Conservation (phyloP, 306 rosid genomes). For the Mimosa pudica region DNA sequence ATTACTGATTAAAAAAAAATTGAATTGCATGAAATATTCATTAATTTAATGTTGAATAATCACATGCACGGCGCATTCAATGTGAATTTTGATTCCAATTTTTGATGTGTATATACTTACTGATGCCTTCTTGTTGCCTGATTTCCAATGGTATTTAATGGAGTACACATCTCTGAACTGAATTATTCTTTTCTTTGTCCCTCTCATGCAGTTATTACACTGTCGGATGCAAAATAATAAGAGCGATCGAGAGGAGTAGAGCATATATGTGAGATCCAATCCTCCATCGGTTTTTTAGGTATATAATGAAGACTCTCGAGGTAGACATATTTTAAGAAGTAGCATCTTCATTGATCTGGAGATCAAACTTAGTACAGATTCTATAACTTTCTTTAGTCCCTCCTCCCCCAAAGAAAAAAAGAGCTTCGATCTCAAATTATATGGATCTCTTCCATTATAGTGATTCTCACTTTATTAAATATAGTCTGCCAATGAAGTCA, state of each 20-base stretch:
- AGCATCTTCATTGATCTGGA: slow-evolving; percentile 39
- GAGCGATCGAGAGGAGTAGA: slow-evolving; percentile 22
- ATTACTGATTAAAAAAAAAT: background rate
- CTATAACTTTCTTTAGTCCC: slow-evolving; percentile 20
- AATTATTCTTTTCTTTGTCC: slow-evolving; percentile 27
- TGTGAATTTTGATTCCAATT: background rate
- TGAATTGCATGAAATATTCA: background rate
- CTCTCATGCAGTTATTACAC: slow-evolving; percentile 49
- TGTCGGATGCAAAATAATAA: slow-evolving; percentile 37
- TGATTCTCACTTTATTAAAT: background rate
- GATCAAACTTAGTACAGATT: slow-evolving; percentile 36
- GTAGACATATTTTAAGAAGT: slow-evolving; percentile 35
- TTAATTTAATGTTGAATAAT: background rate
- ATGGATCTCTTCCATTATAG: background rate
- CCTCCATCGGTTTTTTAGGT: slow-evolving; percentile 41
- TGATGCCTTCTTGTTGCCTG: too few relatives aligned
- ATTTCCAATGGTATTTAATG: background rate
- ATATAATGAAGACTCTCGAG: slow-evolving; percentile 36
- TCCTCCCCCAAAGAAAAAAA: too few relatives aligned
- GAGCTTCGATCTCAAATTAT: background rate
- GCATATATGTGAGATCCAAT: slow-evolving; percentile 39
- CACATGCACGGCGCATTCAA: background rate
- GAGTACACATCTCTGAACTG: slow-evolving; percentile 24
- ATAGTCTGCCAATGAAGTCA: background rate
- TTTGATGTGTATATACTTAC: too few relatives aligned